Percentiles rank a stretch among this genome's conserved stretches.
Conservation (phyloP, 345 rosid genomes). For the Rhodamnia rubescens region DNA sequence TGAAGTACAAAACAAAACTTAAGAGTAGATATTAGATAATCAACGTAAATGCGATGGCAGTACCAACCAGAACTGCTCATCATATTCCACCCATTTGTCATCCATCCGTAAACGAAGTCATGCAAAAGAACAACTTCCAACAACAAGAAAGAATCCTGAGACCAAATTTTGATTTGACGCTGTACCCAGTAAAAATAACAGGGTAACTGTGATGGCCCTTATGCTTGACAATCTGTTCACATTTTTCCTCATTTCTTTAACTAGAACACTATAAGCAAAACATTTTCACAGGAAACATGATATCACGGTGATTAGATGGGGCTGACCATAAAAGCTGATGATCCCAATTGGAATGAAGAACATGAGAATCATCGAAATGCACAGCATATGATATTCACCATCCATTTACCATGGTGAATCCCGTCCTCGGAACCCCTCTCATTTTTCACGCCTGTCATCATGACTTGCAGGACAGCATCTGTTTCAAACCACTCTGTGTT, state of each 20-base stretch:
- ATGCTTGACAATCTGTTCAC: neutral
- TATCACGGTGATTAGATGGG: neutral
- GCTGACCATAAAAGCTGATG: conserved; percentile 75
- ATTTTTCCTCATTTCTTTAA: too few species aligned
- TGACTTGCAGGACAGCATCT: conserved; percentile 82
- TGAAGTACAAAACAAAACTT: too few species aligned
- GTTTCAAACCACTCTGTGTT: conserved; percentile 94
- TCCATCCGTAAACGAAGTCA: too few species aligned
- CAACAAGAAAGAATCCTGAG: too few species aligned
- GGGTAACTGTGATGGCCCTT: neutral
- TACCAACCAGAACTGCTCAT: too few species aligned
- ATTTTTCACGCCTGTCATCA: conserved; percentile 79
- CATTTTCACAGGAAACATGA: neutral
- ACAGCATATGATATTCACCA: conserved; percentile 85
- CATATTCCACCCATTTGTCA: too few species aligned
- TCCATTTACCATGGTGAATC: conserved; percentile 96
- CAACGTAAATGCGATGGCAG: too few species aligned
- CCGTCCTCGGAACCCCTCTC: conserved; percentile 93
- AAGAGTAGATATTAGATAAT: too few species aligned
- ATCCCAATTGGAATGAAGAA: conserved; percentile 91
- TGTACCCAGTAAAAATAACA: neutral
- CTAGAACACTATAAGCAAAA: neutral
- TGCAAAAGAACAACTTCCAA: too few species aligned
- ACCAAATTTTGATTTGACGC: too few species aligned
- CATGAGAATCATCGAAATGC: conserved; percentile 73